Conservation (phyloP, 176 grass and related monocot species). For the Oryza nivara region DNA sequence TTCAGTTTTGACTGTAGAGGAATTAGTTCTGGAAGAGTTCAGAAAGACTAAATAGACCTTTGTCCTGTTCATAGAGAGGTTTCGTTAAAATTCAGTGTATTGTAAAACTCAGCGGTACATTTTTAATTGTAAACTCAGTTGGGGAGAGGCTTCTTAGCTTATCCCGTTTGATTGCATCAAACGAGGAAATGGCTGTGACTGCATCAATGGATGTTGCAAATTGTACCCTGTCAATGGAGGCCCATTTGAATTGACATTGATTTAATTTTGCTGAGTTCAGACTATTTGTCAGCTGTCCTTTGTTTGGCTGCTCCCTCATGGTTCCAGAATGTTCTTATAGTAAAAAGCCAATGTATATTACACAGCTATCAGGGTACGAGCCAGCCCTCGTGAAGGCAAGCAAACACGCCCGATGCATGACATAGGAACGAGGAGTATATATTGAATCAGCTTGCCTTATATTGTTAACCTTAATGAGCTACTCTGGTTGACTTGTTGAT, state of each 20-base stretch:
- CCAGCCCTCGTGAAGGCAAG: too few relatives aligned
- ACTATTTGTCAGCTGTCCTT: neutral
- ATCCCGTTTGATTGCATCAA: neutral
- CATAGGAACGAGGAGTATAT: too few relatives aligned
- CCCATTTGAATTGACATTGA: neutral
- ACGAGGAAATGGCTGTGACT: neutral
- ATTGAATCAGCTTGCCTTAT: too few relatives aligned
- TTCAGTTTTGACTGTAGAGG: too few relatives aligned
- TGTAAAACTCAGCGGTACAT: neutral
- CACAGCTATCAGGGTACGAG: too few relatives aligned
- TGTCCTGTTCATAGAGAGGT: neutral
- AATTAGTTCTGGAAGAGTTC: too few relatives aligned
- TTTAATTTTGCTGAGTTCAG: neutral
- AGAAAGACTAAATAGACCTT: too few relatives aligned
- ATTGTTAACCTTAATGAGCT: too few relatives aligned
- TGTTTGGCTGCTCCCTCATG: neutral
- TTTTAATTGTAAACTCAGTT: neutral
- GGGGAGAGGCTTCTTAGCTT: neutral
- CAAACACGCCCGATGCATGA: too few relatives aligned
- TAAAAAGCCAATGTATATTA: too few relatives aligned
- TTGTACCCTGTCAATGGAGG: neutral
- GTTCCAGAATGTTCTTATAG: too few relatives aligned
- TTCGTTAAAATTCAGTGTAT: neutral
- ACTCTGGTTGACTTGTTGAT: too few relatives aligned
- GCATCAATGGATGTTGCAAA: neutral